These are phyloP conservation scores for Babjeviella inositovora DNA, from an alignment of 805 yeast species.

Conservation along the genomic window DNA sequence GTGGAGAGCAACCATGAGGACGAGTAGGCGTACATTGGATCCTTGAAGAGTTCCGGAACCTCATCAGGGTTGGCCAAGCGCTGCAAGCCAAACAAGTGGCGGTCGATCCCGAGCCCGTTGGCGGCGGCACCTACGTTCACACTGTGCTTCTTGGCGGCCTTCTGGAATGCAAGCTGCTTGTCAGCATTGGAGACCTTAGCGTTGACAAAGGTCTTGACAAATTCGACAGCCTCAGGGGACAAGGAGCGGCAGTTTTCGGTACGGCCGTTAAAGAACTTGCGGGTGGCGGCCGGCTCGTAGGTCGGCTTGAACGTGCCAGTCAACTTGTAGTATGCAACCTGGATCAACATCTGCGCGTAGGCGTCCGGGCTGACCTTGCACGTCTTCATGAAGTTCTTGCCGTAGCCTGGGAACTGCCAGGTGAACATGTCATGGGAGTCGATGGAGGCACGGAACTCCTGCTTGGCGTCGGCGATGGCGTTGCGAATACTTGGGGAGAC, in stretches of 20 bases:
- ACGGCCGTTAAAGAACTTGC: slow-evolving; percentile 78
- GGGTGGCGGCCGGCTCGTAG: slow-evolving; percentile 90
- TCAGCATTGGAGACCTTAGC: slow-evolving; percentile 28
- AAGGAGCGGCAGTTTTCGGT: slow-evolving; percentile 90
- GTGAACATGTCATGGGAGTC: slow-evolving; percentile 59
- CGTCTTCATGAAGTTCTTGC: slow-evolving; percentile 72
- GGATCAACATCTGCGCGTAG: slow-evolving; percentile 78
- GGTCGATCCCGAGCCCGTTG: slow-evolving; percentile 80
- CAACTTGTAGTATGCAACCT: slow-evolving; percentile 76
- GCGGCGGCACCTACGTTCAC: slow-evolving; percentile 62
- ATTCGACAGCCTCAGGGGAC: slow-evolving; percentile 48
- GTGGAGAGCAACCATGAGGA: slow-evolving; percentile 78
- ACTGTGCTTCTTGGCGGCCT: slow-evolving; percentile 63
- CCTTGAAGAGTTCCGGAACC: slow-evolving; percentile 55
- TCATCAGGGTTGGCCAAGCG: slow-evolving; percentile 48
- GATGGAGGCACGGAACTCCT: slow-evolving; percentile 38
- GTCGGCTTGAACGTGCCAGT: slow-evolving; percentile 77
- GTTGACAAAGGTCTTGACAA: slow-evolving; percentile 64
- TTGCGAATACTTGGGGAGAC: slow-evolving; percentile 31
- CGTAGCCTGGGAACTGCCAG: slow-evolving; percentile 71
- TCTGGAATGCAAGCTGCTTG: slow-evolving; percentile 52
- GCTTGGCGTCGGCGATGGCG: slow-evolving; percentile 38
- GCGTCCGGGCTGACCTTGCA: slow-evolving; percentile 90
- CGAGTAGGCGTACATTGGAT: slow-evolving; percentile 65
- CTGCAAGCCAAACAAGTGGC: slow-evolving; percentile 84